Evolutionary conservation across 352 stramenopile genomes (phyloP).

Genomic region (Phytopythium oedochilum): DNA sequence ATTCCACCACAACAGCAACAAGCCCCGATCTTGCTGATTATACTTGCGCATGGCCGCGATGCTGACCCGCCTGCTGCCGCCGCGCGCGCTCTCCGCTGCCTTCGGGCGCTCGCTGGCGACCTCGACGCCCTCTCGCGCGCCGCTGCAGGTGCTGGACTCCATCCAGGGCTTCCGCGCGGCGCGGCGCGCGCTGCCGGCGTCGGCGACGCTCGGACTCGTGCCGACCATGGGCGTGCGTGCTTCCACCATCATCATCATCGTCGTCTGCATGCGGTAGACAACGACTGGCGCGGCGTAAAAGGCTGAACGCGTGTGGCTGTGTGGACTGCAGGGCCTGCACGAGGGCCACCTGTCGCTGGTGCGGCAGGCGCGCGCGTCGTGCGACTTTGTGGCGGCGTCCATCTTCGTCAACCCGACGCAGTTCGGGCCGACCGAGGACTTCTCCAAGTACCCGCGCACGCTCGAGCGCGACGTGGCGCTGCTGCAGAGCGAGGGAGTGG

Average conservation of each 20-base stretch:
- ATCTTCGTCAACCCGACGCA: constrained; percentile 99
- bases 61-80: background rate
- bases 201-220: constrained; percentile 92
- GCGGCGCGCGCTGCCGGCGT: constrained; percentile 40
- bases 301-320: background rate
- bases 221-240: constrained; percentile 96
- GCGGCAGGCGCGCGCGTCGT: constrained; percentile 81
- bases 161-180: constrained; percentile 42
- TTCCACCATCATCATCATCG: too few relatives aligned
- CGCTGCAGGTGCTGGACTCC: constrained; percentile 51
- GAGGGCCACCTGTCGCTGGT: constrained; percentile 93
- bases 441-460: constrained; percentile 97
- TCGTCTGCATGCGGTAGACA: too few relatives aligned
- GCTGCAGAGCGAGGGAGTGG: constrained; percentile 83
- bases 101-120: background rate
- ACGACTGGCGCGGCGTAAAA: too few relatives aligned
- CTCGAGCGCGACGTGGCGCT: constrained; percentile 92
- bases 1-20: too few relatives aligned
- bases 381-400: constrained; percentile 93
- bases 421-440: constrained; percentile 98
- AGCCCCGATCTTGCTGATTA: background rate
- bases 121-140: background rate
- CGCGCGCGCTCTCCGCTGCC: background rate
- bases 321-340: constrained; percentile 86
- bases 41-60: background rate